Percentiles rank a stretch among this genome's conserved stretches.
These are phyloP conservation scores for Coemansia sp. DNA, from an alignment of 192 early-diverging fungal species.

Conservation along the genomic window DNA sequence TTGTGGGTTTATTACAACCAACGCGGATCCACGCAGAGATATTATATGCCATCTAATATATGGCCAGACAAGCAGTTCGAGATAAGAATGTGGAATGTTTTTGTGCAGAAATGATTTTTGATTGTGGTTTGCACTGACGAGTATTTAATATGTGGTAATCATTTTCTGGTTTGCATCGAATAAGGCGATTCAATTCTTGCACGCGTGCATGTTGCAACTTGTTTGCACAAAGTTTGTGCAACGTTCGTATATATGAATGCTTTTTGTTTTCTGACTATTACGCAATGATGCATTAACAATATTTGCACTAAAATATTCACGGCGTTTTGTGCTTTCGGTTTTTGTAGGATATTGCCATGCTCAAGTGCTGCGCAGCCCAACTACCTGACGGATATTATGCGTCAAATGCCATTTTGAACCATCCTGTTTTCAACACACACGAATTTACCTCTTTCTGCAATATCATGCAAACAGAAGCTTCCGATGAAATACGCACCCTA, in stretches of 20 bases:
- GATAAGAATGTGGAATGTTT: no score
- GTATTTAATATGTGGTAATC: no score
- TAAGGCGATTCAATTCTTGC: no score
- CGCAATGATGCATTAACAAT: background rate
- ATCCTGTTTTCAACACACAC: conserved; percentile 41
- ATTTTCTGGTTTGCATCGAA: no score
- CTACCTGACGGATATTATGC: conserved; percentile 19
- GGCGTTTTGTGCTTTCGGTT: background rate
- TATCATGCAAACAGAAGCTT: conserved; percentile 34
- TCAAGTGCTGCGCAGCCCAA: conserved; percentile 40
- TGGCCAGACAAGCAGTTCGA: no score
- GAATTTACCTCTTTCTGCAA: conserved; percentile 44
- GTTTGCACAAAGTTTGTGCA: no score
- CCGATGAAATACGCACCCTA: conserved; percentile 37
- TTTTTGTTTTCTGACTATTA: background rate
- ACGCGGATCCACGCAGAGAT: background rate
- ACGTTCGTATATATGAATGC: background rate
- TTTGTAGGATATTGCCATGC: conserved; percentile 47
- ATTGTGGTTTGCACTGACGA: no score
- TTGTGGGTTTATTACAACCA: background rate
- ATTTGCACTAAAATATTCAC: background rate
- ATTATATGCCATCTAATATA: background rate
- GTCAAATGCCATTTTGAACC: conserved; percentile 24
- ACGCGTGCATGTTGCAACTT: no score
- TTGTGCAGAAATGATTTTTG: no score